A percentile compares a stretch with the other conserved stretches of the same genome.
Conservation (phyloP, 2,329 filamentous ascomycete genomes). For the Sporothrix globosa region DNA sequence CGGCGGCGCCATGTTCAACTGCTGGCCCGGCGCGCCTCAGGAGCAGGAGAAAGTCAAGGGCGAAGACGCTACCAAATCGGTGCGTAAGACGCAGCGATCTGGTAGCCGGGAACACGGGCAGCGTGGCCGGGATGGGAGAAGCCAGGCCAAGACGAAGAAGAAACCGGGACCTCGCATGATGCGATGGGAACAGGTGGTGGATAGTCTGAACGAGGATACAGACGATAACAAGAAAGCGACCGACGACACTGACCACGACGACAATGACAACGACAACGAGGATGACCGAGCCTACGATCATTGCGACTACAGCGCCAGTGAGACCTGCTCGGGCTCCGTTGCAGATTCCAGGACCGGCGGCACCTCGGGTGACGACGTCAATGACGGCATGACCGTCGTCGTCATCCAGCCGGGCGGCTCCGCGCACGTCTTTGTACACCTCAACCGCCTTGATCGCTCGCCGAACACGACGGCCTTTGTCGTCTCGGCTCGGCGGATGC, state of each 20-base stretch:
- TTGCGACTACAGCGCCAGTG: background rate
- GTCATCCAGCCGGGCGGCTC: slow-evolving; percentile 25
- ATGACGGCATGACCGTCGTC: slow-evolving; percentile 15
- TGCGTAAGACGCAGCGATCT: background rate
- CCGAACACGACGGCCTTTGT: slow-evolving; percentile 45
- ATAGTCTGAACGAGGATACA: background rate
- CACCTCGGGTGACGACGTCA: background rate
- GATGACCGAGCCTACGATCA: slow-evolving; percentile 2
- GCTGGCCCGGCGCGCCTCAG: slow-evolving; percentile 27
- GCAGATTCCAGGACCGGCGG: too few relatives aligned
- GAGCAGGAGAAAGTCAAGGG: background rate
- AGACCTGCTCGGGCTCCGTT: background rate
- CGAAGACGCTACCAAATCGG: background rate
- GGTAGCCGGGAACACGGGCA: background rate
- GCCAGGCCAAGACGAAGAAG: background rate
- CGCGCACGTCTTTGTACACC: slow-evolving; percentile 28
- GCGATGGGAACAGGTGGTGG: slow-evolving; percentile 22
- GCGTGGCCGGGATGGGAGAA: background rate
- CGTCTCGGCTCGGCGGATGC: slow-evolving; percentile 42
- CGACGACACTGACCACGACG: background rate
- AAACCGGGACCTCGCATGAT: background rate
- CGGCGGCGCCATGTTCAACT: slow-evolving; percentile 21
- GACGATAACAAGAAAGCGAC: background rate
- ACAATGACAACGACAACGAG: background rate
- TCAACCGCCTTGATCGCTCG: background rate